Evolutionary conservation across 495 filamentous ascomycete genomes (phyloP), one percentile per base, ranked within the genome.

Genomic region (Filosporella fistucella): DNA sequence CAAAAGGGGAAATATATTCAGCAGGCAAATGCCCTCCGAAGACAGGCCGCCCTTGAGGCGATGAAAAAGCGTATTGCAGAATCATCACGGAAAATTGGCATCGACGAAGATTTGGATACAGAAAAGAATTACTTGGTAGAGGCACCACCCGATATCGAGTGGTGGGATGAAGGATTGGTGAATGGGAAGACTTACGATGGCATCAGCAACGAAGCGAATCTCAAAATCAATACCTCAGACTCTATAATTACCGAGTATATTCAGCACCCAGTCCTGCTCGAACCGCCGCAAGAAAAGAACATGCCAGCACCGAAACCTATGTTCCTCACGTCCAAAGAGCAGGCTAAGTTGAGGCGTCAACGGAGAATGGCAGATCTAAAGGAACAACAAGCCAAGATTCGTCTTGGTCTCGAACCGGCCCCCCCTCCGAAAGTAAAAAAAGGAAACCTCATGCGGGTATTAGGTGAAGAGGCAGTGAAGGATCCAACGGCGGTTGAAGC

Each of bases 401-500:
- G 91, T 30, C 74, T 98, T 3, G 93, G 93, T 40, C 80, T 98
- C 7, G 82, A 88, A 47, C 87, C 88, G 1, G 87, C 94, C 5
- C 87, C 89, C 7, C 84, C 91, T 20, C 91, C 93, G 9, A 96
- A 96, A 63, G 85, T 96, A 55, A 96, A 95, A 67, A 93, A 91
- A 63, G 82, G 80, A 40, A 98, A 98, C 61, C 73, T 98, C 45
- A 96, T 98, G 93, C 84, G 90, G 37, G 93, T 99, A 3, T 70
- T 97, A n/a, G 93, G 93, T 34, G 89, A 97, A 60, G 86, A 96
- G 63, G 93, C 93, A 2, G 91, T 99, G 55, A 95, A 95, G 57
- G 93, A 99, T 62, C 93, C 93, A 9, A 99, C 93, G 2, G 93
- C 93, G 16, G 91, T 97, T 24, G 93, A 99, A 67, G 90, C 93